These are phyloP conservation scores for Epichloe bromicola DNA, from an alignment of 2,329 filamentous ascomycete species.

Conservation along the genomic window DNA sequence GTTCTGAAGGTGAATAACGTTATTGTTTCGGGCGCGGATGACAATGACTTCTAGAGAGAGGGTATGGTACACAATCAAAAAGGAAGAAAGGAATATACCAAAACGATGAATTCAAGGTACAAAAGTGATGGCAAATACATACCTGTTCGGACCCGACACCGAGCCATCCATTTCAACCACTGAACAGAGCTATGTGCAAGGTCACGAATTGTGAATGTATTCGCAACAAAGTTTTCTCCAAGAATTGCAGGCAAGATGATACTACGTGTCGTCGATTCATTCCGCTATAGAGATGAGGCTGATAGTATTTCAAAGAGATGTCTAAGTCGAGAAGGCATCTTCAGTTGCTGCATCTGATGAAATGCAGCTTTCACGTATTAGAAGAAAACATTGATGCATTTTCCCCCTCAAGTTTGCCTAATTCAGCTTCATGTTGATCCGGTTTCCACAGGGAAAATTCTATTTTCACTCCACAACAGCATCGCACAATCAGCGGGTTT, in stretches of 20 bases:
- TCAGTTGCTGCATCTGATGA: slow-evolving; percentile 10
- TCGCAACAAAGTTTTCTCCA: too few relatives aligned
- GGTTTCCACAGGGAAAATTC: too few relatives aligned
- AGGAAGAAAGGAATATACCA: slow-evolving; percentile 11
- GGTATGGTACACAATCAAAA: slow-evolving; percentile 4
- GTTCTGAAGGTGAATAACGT: slow-evolving; percentile 96
- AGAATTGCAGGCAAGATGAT: too few relatives aligned
- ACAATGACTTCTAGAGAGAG: slow-evolving; percentile 63
- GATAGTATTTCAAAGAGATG: slow-evolving; percentile 11
- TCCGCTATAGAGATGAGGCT: too few relatives aligned
- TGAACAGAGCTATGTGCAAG: too few relatives aligned
- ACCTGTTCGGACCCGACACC: slow-evolving; percentile 1
- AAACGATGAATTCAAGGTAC: slow-evolving; percentile 7
- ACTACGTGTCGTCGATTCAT: too few relatives aligned
- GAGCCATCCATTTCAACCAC: neutral
- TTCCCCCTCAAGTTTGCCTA: slow-evolving; percentile 17
- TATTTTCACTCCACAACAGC: too few relatives aligned
- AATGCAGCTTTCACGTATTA: slow-evolving; percentile 6
- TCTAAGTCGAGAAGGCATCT: slow-evolving; percentile 16
- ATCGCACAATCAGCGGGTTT: too few relatives aligned
- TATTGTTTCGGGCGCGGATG: slow-evolving; percentile 76
- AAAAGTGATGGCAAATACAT: slow-evolving; percentile 7
- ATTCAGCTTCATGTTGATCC: slow-evolving; percentile 10
- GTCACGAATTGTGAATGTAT: too few relatives aligned
- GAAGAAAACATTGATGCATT: slow-evolving; percentile 11